These are phyloP conservation scores for Scytalidium lignicola DNA, from an alignment of 2,329 filamentous ascomycete genomes.

Conservation along the genomic window DNA sequence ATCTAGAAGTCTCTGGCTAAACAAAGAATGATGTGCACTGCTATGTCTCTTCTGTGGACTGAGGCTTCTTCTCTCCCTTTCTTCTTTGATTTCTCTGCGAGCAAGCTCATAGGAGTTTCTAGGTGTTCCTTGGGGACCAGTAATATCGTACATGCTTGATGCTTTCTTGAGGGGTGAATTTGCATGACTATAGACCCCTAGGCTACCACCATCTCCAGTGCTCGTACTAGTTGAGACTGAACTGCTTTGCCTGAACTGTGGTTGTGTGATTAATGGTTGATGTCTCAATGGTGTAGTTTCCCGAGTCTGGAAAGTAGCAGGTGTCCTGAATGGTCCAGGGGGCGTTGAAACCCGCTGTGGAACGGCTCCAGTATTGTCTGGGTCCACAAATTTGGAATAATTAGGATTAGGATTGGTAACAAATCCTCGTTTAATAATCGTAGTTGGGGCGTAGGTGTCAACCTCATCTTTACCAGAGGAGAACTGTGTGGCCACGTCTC, in stretches of 20 bases:
- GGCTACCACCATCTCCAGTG: slow-evolving; percentile 63
- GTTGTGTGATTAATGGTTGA: slow-evolving; percentile 44
- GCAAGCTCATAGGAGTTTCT: slow-evolving; percentile 60
- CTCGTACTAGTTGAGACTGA: slow-evolving; percentile 19
- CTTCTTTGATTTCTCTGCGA: slow-evolving; percentile 21
- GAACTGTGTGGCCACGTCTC: slow-evolving; percentile 76
- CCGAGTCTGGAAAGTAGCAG: slow-evolving; percentile 20
- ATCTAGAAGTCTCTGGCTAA: slow-evolving; percentile 4
- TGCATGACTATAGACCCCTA: slow-evolving; percentile 75
- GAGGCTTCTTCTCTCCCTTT: slow-evolving; percentile 18
- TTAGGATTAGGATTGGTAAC: slow-evolving; percentile 78
- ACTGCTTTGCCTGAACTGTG: slow-evolving; percentile 44
- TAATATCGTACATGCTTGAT: slow-evolving; percentile 54
- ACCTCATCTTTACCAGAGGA: slow-evolving; percentile 33
- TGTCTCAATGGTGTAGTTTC: slow-evolving; percentile 35
- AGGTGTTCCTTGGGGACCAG: slow-evolving; percentile 35
- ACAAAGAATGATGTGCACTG: slow-evolving; percentile 9
- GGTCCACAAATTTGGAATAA: slow-evolving; percentile 68
- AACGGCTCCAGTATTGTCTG: slow-evolving; percentile 43
- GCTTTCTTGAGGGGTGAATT: slow-evolving; percentile 81
- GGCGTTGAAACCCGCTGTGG: slow-evolving; percentile 30
- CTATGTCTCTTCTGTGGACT: slow-evolving; percentile 23
- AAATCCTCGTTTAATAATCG: slow-evolving; percentile 69
- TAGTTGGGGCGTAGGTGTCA: slow-evolving; percentile 55
- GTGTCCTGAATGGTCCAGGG: slow-evolving; percentile 29